Evolutionary conservation across 345 rosid species (phyloP), one percentile per base, ranked within the genome.

Genomic region (Brassica carinata): DNA sequence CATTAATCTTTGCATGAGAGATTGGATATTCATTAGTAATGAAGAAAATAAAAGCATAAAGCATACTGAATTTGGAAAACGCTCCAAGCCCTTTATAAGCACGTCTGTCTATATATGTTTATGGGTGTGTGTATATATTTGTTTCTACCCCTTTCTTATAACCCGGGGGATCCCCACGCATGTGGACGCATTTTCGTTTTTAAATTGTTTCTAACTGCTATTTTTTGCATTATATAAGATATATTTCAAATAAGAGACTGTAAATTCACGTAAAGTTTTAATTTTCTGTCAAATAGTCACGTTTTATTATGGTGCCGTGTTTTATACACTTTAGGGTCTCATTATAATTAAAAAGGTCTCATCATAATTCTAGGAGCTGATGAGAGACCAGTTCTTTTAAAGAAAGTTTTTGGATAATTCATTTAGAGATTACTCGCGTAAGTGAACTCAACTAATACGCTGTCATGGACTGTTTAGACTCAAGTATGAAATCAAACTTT

Each of bases 11-110:
- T 70, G 73, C 73, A 70, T 70, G 63, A 27, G 26, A 29, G n/a
- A 53, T 51, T 51, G 14, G 3, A 70, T 29, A 7, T 48, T 69
- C 17, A 27, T 10, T 71, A 33, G 17, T 9, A 58, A 17, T 33
- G 6, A 33, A 73, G 43, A 36, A 30, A 30, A 64, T 7, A 33
- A 72, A 72, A 59, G 64, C 58, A 72, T 40, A 72, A 31, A 23
- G 55, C 43, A 73, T 40, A 27, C 45, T 62, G 65, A 62, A 62
- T 26, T 13, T 62, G 64, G 68, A 62, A 72, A 73, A 73, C 15
- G 58, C 27, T 38, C 10, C 58, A 62, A 26, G n/a, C 58, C 69
- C 30, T 73, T 58, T 71, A 17, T 72, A 72, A 59, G 13, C 29
- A 72, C 69, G 43, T 64, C 19, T 6, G 40, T 31, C 23, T 64